Base-by-base conservation (phyloP, 805 yeast genomes). In the Spathaspora girioi region DNA sequence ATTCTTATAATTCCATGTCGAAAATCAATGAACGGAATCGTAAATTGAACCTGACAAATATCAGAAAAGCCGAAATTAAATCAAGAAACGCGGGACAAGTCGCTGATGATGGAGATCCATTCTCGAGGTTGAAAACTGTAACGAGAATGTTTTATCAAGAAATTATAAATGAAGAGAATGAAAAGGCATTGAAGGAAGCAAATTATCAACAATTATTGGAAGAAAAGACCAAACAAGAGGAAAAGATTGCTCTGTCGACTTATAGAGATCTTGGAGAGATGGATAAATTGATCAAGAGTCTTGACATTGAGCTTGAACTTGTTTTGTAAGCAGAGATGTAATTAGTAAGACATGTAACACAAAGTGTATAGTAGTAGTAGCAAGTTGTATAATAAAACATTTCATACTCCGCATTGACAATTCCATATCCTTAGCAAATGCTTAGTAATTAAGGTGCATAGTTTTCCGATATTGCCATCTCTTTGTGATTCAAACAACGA, bases 1-100 rank as follows among this genome's bases (percentile, higher is more conserved):
- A 69, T 52, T 67, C 65, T 61, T 73, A 68, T 55, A 76, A 47
- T 26, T 20, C 81, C 51, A 77, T 90, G 71, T 81, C 87, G 43
- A 82, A 81, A 57, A 88, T 91, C 48, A 90, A 91, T 57, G 86
- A 87, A 60, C 83, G 97, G 61, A 94, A 94, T 68, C 81, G 96
- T 66, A 87, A 82, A 59, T 78, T 86, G 56, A 93, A 93, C 68
- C 84, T 84, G 65, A 83, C 83, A 48, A 81, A 81, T 46, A 82
- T 91, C 58, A 84, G 96, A 62, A 78, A 80, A 60, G 97, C 96
- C 0, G 97, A 92, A 65, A 68, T 83, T 43, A 75, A 76, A 59
- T 82, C 87, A 46, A 79, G 84, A 57, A 82, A 69, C 58, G 46
- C 56, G 14, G 27, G 23, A 12, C 65, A 57, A 56, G 51, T 50